Conservation (phyloP, 2,329 filamentous ascomycete species). For the Cadophora luteo-olivacea region DNA sequence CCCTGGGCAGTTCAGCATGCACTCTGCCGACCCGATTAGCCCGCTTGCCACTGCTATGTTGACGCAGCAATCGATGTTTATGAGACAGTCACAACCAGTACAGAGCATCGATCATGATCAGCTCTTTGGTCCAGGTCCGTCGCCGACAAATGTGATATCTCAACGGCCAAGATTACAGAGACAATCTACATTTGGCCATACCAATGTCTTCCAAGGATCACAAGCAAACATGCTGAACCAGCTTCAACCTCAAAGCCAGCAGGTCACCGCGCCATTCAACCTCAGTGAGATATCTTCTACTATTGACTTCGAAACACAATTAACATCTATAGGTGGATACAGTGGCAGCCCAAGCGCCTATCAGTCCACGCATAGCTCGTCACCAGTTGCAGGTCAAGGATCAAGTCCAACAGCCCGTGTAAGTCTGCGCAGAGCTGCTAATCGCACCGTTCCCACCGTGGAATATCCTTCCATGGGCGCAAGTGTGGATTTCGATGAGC, state of each 20-base stretch:
- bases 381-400: constrained; percentile 31
- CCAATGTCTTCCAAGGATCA: constrained; percentile 29
- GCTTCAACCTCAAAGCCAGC: constrained; percentile 38
- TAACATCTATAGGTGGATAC: constrained; percentile 37
- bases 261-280: constrained; percentile 41
- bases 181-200: background rate
- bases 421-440: constrained; percentile 36
- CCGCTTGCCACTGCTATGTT: constrained; percentile 40
- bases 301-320: background rate
- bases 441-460: constrained; percentile 21
- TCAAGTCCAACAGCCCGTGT: constrained; percentile 42
- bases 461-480: constrained; percentile 4
- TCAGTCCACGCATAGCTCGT: constrained; percentile 27
- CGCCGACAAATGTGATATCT: background rate
- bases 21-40: constrained; percentile 29
- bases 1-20: constrained; percentile 16
- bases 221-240: constrained; percentile 30
- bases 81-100: constrained; percentile 6
- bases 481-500: constrained; percentile 7
- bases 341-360: constrained; percentile 28
- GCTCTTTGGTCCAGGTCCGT: background rate
- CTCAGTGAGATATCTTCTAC: constrained; percentile 35
- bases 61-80: constrained; percentile 29
- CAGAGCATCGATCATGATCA: background rate
- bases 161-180: background rate